These are phyloP conservation scores for Volvox carteri DNA, from an alignment of 163 green algal genomes.

Conservation along the genomic window DNA sequence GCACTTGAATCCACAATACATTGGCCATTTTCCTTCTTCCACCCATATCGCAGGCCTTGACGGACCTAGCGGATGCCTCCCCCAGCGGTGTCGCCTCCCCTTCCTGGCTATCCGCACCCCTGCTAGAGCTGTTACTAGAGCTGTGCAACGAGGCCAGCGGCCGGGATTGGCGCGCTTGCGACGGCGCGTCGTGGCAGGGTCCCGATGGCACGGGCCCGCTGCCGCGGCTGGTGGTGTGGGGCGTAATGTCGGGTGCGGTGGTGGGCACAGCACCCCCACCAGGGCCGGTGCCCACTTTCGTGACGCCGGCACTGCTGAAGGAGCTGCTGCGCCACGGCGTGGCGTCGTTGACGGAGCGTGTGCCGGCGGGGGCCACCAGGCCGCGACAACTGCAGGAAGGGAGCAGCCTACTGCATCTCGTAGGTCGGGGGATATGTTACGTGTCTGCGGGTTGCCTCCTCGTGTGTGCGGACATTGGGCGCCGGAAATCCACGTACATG, in stretches of 20 bases:
- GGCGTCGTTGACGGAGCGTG: neutral
- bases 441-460: too few relatives aligned
- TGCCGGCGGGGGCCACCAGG: neutral
- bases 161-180: neutral
- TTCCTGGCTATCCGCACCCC: neutral
- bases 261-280: neutral
- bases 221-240: conserved; percentile 11
- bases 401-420: conserved; percentile 44
- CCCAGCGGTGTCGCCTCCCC: neutral
- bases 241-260: neutral
- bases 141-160: neutral
- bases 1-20: too few relatives aligned
- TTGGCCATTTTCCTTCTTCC: too few relatives aligned
- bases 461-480: too few relatives aligned
- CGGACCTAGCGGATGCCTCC: neutral
- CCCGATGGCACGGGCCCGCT: neutral
- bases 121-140: conserved; percentile 18
- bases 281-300: neutral
- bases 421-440: too few relatives aligned
- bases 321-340: conserved; percentile 31
- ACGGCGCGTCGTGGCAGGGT: neutral
- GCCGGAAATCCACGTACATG: too few relatives aligned
- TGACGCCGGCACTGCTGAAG: neutral
- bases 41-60: conserved; percentile 11
- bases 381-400: neutral